A percentile compares a stretch with the other conserved stretches of the same genome.
Conservation (phyloP, 139 green algal species). For the Chlamydomonas sp. region DNA sequence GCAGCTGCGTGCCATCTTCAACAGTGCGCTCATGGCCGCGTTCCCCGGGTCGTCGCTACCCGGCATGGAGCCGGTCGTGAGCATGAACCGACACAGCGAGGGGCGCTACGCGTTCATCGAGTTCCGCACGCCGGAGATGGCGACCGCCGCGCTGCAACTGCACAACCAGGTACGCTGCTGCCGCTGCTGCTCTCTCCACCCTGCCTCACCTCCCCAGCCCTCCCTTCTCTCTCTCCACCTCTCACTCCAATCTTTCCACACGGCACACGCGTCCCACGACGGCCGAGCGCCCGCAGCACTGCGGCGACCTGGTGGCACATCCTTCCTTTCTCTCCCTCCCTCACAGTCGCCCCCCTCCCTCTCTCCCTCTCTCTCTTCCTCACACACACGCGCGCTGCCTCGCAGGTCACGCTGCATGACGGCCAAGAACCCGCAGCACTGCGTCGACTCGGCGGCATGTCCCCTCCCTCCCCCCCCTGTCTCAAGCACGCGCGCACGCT, state of each 20-base stretch:
- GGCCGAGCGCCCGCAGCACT: too few species aligned
- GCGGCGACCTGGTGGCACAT: too few species aligned
- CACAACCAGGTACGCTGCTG: slow-evolving; percentile 54
- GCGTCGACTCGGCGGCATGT: too few species aligned
- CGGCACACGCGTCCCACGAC: too few species aligned
- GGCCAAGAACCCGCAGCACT: too few species aligned
- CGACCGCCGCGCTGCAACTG: slow-evolving; percentile 70
- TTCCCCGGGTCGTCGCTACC: slow-evolving; percentile 44
- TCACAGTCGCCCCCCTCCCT: too few species aligned
- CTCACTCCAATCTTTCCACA: too few species aligned
- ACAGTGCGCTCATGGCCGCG: slow-evolving; percentile 57
- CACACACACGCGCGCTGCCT: too few species aligned
- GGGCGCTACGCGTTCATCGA: slow-evolving; percentile 76
- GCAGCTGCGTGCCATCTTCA: slow-evolving; percentile 68
- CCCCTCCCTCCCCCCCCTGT: background rate
- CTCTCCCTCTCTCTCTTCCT: too few species aligned
- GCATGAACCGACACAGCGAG: slow-evolving; percentile 41
- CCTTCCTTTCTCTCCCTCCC: background rate
- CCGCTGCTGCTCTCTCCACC: too few species aligned
- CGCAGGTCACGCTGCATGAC: slow-evolving; percentile 54
- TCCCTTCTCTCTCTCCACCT: too few species aligned
- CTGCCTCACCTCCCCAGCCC: too few species aligned
- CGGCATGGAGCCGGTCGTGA: slow-evolving; percentile 63
- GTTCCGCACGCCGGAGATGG: slow-evolving; percentile 77
- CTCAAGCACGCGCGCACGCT: background rate